These are phyloP conservation scores for Candida andamanensis DNA, from an alignment of 805 yeast genomes.

Conservation along the genomic window DNA sequence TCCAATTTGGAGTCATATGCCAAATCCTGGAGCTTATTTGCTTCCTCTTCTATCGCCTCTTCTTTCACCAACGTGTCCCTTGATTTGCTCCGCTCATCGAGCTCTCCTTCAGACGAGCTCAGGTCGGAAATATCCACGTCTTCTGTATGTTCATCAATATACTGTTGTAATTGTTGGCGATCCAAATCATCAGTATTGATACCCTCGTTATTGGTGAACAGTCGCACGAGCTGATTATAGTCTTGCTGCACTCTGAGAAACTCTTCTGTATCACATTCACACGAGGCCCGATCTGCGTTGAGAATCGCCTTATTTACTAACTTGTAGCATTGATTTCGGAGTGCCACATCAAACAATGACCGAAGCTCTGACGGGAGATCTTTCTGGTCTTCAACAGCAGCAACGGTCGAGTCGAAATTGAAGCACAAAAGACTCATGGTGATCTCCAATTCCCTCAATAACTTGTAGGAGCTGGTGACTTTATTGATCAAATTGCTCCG, in stretches of 20 bases:
- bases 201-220: neutral
- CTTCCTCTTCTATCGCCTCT: conserved; percentile 18
- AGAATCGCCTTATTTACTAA: conserved; percentile 66
- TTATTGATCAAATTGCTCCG: conserved; percentile 57
- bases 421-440: conserved; percentile 77
- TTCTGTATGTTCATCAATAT: neutral
- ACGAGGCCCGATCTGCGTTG: conserved; percentile 24
- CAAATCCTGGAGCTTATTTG: conserved; percentile 16
- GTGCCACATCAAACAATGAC: conserved; percentile 50
- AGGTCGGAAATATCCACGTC: conserved; percentile 1
- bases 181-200: neutral
- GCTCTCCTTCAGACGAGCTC: conserved; percentile 14
- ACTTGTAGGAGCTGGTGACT: conserved; percentile 51
- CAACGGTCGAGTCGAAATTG: conserved; percentile 31
- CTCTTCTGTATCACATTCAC: conserved; percentile 15
- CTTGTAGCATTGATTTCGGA: conserved; percentile 62
- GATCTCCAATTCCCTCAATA: conserved; percentile 69
- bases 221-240: neutral
- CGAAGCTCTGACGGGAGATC: conserved; percentile 53
- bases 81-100: neutral
- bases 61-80: neutral
- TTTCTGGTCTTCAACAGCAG: conserved; percentile 28
- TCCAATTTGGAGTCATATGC: conserved; percentile 42
- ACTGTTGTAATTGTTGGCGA: neutral
- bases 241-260: conserved; percentile 4